phyloP scores from a whole-genome alignment of 306 rosid genomes.

The Cucurbita moschata region DNA sequence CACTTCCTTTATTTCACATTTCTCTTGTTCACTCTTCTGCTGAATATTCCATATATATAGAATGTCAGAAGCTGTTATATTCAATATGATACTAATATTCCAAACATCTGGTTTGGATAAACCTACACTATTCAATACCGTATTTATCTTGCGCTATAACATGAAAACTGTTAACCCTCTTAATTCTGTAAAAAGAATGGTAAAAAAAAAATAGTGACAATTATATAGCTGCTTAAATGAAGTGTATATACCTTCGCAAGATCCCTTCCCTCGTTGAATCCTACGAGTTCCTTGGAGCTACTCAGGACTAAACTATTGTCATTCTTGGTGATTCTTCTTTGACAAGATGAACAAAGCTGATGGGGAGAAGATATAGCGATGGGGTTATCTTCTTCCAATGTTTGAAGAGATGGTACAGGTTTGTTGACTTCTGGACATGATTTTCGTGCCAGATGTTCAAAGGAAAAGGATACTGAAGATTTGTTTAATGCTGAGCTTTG shows the following conservation, averaged over 20 bases:
- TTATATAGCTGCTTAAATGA: not conserved
- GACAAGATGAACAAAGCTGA: conserved; percentile 62
- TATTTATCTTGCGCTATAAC: too few relatives aligned
- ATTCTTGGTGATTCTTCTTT: conserved; percentile 18
- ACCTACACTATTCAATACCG: too few relatives aligned
- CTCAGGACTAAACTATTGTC: conserved; percentile 28
- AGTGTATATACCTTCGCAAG: conserved; percentile 42
- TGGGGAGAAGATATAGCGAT: conserved; percentile 18
- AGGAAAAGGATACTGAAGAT: conserved; percentile 72
- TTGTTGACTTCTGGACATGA: conserved; percentile 39
- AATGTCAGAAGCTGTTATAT: conserved; percentile 11
- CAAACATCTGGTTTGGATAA: not conserved
- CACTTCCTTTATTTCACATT: conserved; percentile 63
- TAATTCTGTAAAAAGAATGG: too few relatives aligned
- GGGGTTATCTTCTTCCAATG: conserved; percentile 23
- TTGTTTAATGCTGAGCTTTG: conserved; percentile 49
- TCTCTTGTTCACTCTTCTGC: conserved; percentile 35
- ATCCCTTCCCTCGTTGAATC: conserved; percentile 29
- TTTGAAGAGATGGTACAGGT: conserved; percentile 20
- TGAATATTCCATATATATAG: conserved; percentile 22
- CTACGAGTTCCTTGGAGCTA: conserved; percentile 23
- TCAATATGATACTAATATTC: not conserved
- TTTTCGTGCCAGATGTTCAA: conserved; percentile 49
- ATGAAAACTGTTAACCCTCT: too few relatives aligned
- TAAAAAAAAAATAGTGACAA: not conserved